Conservation (phyloP, 2,329 filamentous ascomycete species). For the Colletotrichum acutatum region DNA sequence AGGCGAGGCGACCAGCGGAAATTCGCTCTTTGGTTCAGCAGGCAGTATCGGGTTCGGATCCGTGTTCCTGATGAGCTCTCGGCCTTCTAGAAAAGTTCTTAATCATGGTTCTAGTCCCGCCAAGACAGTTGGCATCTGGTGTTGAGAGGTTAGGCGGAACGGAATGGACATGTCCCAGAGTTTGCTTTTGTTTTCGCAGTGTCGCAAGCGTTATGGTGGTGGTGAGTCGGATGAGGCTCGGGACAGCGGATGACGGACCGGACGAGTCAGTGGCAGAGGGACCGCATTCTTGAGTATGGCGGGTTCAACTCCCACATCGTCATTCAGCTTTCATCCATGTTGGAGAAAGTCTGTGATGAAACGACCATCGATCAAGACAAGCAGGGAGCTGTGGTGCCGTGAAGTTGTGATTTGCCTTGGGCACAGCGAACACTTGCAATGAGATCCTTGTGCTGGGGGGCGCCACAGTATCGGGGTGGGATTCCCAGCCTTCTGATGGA, state of each 20-base stretch:
- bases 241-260: conserved; percentile 20
- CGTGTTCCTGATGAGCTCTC: conserved; percentile 5
- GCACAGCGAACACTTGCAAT: no score
- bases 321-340: background rate
- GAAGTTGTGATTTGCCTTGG: background rate
- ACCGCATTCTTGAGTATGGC: background rate
- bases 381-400: background rate
- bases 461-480: background rate
- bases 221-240: conserved; percentile 14
- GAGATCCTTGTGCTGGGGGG: background rate
- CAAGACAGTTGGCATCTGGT: background rate
- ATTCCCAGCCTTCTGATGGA: conserved; percentile 1
- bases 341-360: background rate
- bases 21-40: background rate
- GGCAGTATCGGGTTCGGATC: conserved; percentile 5
- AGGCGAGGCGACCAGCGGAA: background rate
- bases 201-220: background rate
- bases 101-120: background rate
- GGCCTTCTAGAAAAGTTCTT: conserved; percentile 8
- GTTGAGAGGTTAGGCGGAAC: background rate
- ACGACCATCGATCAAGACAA: background rate
- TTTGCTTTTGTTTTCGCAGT: conserved; percentile 15
- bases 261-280: conserved; percentile 23
- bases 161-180: background rate
- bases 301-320: background rate